These are phyloP conservation scores for Salix brachista DNA, from an alignment of 345 rosid genomes.

Conservation along the genomic window DNA sequence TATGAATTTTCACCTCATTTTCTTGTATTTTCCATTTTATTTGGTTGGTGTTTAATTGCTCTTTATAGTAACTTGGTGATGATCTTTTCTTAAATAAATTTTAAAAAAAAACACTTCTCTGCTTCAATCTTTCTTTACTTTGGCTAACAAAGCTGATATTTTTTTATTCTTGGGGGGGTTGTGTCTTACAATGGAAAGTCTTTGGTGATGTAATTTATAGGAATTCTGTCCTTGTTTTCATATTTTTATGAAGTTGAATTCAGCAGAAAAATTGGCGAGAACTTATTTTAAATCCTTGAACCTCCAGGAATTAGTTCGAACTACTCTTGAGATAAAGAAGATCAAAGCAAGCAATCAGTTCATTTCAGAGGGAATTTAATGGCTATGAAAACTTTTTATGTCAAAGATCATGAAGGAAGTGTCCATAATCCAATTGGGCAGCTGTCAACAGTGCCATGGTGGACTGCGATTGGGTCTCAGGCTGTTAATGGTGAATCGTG, in stretches of 20 bases:
- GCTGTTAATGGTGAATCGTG: conserved; percentile 42
- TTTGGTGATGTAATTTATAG: neutral
- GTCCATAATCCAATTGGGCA: conserved; percentile 45
- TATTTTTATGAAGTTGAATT: neutral
- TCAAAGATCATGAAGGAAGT: conserved; percentile 64
- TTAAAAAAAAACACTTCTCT: neutral
- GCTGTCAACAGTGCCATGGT: conserved; percentile 55
- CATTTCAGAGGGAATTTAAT: conserved; percentile 26
- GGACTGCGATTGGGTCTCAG: conserved; percentile 57
- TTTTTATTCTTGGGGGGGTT: neutral
- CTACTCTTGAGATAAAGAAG: conserved; percentile 4
- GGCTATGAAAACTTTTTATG: conserved; percentile 72
- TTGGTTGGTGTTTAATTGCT: neutral
- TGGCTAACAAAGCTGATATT: neutral
- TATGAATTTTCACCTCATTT: conserved; percentile 2
- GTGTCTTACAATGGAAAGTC: neutral
- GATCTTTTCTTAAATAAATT: neutral
- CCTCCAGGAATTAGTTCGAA: conserved; percentile 34
- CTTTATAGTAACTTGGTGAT: neutral
- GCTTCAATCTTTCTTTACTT: neutral
- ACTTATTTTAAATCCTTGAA: neutral
- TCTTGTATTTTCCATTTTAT: neutral
- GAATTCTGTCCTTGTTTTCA: neutral
- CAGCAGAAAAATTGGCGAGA: neutral
- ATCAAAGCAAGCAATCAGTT: neutral